A percentile compares a stretch with the other conserved stretches of the same genome.
phyloP scores from a whole-genome alignment of 1,284 basidiomycete species.

The Apiotrichum montevideense region DNA sequence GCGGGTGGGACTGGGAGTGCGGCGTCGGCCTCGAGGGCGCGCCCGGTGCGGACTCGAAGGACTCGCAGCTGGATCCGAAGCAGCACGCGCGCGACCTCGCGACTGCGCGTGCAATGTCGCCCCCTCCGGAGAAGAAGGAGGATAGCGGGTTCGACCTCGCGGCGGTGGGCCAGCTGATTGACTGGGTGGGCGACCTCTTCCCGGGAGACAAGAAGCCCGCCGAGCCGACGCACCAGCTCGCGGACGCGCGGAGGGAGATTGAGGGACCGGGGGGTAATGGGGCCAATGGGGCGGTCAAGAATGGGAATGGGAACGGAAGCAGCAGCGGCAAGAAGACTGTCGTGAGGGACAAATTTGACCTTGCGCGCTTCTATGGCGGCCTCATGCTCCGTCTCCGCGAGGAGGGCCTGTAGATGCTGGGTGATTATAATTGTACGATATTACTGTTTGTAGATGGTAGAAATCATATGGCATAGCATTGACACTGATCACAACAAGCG shows the following conservation, averaged over 20 bases:
- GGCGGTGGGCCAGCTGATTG: slow-evolving; percentile 44
- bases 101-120: slow-evolving; percentile 14
- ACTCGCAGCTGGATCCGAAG: slow-evolving; percentile 9
- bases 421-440: neutral
- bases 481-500: too few relatives aligned
- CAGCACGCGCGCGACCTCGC: slow-evolving; percentile 17
- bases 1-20: slow-evolving; percentile 20
- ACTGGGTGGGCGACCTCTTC: slow-evolving; percentile 45
- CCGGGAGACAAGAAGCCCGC: slow-evolving; percentile 27
- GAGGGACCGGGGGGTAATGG: slow-evolving; percentile 4
- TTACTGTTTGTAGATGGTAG: neutral
- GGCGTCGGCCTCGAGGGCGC: slow-evolving; percentile 12
- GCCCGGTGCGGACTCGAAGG: neutral
- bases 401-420: slow-evolving; percentile 35
- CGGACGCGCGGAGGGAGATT: slow-evolving; percentile 39
- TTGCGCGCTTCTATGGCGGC: slow-evolving; percentile 46
- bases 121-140: neutral
- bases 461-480: too few relatives aligned
- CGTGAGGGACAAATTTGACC: slow-evolving; percentile 44
- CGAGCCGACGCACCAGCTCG: slow-evolving; percentile 34
- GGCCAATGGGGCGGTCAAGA: too few relatives aligned
- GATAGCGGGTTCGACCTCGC: slow-evolving; percentile 34
- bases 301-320: too few relatives aligned
- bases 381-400: slow-evolving; percentile 46
- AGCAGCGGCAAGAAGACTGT: slow-evolving; percentile 21